Percentiles rank a stretch among this genome's conserved stretches.
Conservation (phyloP, 1,284 basidiomycete species). For the Coniferiporia weirii region DNA sequence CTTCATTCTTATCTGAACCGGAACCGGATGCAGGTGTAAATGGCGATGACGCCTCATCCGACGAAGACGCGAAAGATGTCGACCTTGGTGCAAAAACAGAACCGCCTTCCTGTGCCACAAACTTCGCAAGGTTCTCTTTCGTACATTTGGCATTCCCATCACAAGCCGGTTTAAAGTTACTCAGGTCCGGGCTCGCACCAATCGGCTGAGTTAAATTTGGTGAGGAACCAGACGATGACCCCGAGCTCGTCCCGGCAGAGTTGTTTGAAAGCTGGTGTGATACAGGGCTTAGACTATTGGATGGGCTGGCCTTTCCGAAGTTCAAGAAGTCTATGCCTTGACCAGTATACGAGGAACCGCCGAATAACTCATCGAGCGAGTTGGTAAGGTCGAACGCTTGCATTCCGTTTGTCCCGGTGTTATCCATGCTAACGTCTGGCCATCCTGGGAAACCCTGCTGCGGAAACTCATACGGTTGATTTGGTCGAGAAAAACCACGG, state of each 20-base stretch:
- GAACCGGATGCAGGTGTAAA: slow-evolving; percentile 22
- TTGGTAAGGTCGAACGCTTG: slow-evolving; percentile 18
- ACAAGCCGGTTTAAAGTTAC: neutral
- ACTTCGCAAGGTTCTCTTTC: slow-evolving; percentile 5
- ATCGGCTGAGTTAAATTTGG: neutral
- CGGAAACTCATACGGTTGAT: slow-evolving; percentile 13
- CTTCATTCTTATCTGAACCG: slow-evolving; percentile 26
- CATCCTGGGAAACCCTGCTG: slow-evolving; percentile 24
- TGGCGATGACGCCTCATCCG: slow-evolving; percentile 3
- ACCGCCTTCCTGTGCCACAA: slow-evolving; percentile 11
- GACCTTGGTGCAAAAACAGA: slow-evolving; percentile 12
- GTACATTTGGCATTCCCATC: slow-evolving; percentile 1
- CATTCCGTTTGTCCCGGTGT: slow-evolving; percentile 29
- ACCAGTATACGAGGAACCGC: slow-evolving; percentile 27
- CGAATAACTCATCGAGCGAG: slow-evolving; percentile 55
- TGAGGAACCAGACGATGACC: slow-evolving; percentile 8
- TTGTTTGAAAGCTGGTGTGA: slow-evolving; percentile 10
- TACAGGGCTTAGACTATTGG: slow-evolving; percentile 26
- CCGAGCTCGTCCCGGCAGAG: neutral
- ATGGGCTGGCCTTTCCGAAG: slow-evolving; percentile 38
- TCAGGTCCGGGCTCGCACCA: neutral
- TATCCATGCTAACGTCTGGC: slow-evolving; percentile 35
- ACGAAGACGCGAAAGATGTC: neutral
- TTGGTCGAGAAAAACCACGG: neutral
- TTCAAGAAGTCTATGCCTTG: slow-evolving; percentile 40